Evolutionary conservation across 2,329 filamentous ascomycete genomes (phyloP).

Genomic region (Paraphaeosphaeria minitans): DNA sequence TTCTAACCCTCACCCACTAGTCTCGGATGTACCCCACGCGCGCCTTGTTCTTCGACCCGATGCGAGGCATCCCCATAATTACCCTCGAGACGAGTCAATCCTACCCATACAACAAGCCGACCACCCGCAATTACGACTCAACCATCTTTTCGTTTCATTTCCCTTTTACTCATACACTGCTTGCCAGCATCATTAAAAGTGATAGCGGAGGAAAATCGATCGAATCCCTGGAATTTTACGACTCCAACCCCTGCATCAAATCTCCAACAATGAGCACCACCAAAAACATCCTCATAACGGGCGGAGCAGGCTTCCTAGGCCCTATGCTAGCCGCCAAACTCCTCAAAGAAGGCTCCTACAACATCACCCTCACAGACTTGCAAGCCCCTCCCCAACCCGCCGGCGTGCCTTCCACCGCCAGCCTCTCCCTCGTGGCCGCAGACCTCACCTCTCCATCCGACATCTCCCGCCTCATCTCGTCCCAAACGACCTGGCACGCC

Average conservation of each 20-base stretch:
- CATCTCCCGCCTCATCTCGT: slow-evolving; percentile 6
- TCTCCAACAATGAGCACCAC: neutral
- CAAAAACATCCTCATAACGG: slow-evolving; percentile 61
- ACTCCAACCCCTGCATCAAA: neutral
- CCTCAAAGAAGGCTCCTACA: slow-evolving; percentile 49
- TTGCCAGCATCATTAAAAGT: neutral
- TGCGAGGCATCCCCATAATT: slow-evolving; percentile 3
- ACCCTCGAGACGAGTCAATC: slow-evolving; percentile 6
- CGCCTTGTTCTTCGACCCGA: neutral
- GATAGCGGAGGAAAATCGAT: neutral
- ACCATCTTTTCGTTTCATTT: neutral
- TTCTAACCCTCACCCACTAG: neutral
- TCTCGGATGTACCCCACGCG: neutral
- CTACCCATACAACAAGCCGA: neutral
- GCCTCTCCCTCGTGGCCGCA: neutral
- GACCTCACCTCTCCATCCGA: slow-evolving; percentile 35
- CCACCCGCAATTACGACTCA: neutral
- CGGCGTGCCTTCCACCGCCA: slow-evolving; percentile 32
- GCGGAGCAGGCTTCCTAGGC: slow-evolving; percentile 65
- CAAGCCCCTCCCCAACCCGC: slow-evolving; percentile 56
- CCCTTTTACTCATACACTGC: neutral
- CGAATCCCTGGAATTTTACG: no score
- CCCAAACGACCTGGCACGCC: slow-evolving; percentile 9
- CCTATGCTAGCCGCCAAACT: slow-evolving; percentile 59
- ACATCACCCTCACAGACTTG: slow-evolving; percentile 62